Percentiles rank a stretch among this genome's conserved stretches.
Conservation (phyloP, 176 grass and related monocot genomes). For the Carex cristatella region DNA sequence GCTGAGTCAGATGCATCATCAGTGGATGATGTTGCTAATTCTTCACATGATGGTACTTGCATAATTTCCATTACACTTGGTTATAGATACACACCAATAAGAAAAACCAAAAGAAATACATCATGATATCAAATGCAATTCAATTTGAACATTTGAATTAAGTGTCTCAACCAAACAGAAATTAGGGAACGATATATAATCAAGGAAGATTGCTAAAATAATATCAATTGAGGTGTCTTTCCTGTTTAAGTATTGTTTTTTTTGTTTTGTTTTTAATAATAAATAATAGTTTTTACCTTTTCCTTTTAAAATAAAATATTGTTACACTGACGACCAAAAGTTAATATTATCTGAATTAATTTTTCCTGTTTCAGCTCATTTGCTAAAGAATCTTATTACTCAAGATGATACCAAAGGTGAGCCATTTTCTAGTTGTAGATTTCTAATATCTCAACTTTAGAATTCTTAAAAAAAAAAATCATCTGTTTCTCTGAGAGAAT, state of each 20-base stretch:
- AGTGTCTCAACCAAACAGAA: not conserved
- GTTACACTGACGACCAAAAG: not conserved
- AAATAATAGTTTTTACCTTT: not conserved
- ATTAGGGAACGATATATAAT: not conserved
- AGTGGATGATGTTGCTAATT: slow-evolving; percentile 40
- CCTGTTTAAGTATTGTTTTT: not conserved
- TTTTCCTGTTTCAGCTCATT: slow-evolving; percentile 17
- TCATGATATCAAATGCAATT: not conserved
- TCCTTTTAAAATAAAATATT: not conserved
- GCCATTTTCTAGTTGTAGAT: not conserved
- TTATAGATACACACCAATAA: not conserved
- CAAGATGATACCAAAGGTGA: slow-evolving; percentile 26
- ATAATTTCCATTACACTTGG: not conserved
- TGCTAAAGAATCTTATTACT: slow-evolving; percentile 26
- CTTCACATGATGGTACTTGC: slow-evolving; percentile 49
- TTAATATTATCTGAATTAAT: not conserved
- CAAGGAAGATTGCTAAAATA: not conserved
- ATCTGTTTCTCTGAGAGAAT: not conserved
- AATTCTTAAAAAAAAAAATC: not conserved
- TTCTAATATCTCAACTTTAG: not conserved
- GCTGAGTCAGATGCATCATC: slow-evolving; percentile 47
- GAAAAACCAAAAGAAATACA: not conserved
- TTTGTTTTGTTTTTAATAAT: not conserved
- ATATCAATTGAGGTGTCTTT: not conserved
- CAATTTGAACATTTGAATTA: not conserved